These are phyloP conservation scores for Exophiala oligosperma DNA, from an alignment of 2,329 filamentous ascomycete genomes.

Conservation along the genomic window DNA sequence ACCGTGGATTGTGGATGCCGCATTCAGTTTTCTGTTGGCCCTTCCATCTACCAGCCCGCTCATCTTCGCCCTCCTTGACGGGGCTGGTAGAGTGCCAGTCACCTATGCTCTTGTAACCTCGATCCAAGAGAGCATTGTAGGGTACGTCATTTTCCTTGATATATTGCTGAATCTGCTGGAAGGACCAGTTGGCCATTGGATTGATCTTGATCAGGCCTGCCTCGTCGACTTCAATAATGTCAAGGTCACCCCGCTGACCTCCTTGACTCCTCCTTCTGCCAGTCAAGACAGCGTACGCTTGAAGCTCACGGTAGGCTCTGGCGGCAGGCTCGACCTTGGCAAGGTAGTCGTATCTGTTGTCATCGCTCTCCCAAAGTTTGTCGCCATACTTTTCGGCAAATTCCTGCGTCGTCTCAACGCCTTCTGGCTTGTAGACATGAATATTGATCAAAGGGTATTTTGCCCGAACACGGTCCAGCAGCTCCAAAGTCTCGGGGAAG, in stretches of 20 bases:
- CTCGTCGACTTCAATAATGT: constrained; percentile 91
- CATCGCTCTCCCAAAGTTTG: constrained; percentile 78
- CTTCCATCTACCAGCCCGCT: constrained; percentile 96
- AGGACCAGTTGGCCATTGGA: constrained; percentile 91
- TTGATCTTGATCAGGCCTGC: constrained; percentile 95
- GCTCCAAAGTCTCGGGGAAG: constrained; percentile 72
- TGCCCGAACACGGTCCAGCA: constrained; percentile 71
- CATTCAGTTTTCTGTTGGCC: constrained; percentile 95
- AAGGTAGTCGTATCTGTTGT: constrained; percentile 92
- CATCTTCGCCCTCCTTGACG: constrained; percentile 87
- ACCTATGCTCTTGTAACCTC: constrained; percentile 96
- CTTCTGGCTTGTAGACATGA: constrained; percentile 87
- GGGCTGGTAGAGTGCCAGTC: constrained; percentile 98
- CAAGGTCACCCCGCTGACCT: constrained; percentile 83
- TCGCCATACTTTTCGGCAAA: constrained; percentile 82
- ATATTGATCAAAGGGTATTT: constrained; percentile 77
- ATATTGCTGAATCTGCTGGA: constrained; percentile 85
- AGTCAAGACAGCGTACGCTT: constrained; percentile 87
- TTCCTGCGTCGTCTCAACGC: constrained; percentile 68
- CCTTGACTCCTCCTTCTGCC: constrained; percentile 90
- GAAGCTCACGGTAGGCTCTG: constrained; percentile 82
- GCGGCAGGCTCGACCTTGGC: constrained; percentile 97
- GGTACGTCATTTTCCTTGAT: constrained; percentile 83
- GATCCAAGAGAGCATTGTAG: constrained; percentile 88
- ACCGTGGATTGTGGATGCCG: constrained; percentile 97